A percentile compares a stretch with the other conserved stretches of the same genome.
Conservation (phyloP, 2,329 filamentous ascomycete species). For the Mariannaea sp. region DNA sequence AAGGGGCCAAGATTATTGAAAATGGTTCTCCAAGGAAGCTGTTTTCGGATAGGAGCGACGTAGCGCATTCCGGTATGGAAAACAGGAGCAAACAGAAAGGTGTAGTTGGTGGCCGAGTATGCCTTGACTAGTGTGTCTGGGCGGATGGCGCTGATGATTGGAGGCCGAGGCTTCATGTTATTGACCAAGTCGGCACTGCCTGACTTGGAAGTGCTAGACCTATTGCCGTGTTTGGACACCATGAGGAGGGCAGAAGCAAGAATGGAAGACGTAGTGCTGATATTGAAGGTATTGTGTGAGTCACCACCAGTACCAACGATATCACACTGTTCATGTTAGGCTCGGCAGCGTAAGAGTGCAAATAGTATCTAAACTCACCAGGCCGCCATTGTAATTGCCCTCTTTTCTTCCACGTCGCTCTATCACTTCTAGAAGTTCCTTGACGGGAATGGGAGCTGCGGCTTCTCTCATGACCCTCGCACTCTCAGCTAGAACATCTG, state of each 20-base stretch:
- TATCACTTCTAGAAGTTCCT: slow-evolving; percentile 65
- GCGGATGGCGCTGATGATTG: slow-evolving; percentile 74
- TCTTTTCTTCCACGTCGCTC: slow-evolving; percentile 64
- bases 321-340: slow-evolving; percentile 63
- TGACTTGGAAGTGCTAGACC: slow-evolving; percentile 91
- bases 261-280: slow-evolving; percentile 93
- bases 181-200: slow-evolving; percentile 91
- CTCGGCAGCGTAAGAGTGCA: not conserved
- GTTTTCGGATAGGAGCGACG: slow-evolving; percentile 81
- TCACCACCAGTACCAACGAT: slow-evolving; percentile 98
- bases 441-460: slow-evolving; percentile 71
- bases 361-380: slow-evolving; percentile 62
- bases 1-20: slow-evolving; percentile 96
- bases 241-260: slow-evolving; percentile 84
- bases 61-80: slow-evolving; percentile 96
- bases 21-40: slow-evolving; percentile 92
- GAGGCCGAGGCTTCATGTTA: slow-evolving; percentile 72
- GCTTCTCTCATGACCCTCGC: slow-evolving; percentile 83
- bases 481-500: slow-evolving; percentile 85
- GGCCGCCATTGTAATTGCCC: slow-evolving; percentile 78
- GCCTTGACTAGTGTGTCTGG: slow-evolving; percentile 72
- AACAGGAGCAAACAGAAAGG: slow-evolving; percentile 92
- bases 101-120: slow-evolving; percentile 84
- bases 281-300: slow-evolving; percentile 97
- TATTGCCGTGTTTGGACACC: slow-evolving; percentile 94